These are phyloP conservation scores for Solanum tarapatanum DNA, from an alignment of 257 asterid genomes.

Conservation along the genomic window DNA sequence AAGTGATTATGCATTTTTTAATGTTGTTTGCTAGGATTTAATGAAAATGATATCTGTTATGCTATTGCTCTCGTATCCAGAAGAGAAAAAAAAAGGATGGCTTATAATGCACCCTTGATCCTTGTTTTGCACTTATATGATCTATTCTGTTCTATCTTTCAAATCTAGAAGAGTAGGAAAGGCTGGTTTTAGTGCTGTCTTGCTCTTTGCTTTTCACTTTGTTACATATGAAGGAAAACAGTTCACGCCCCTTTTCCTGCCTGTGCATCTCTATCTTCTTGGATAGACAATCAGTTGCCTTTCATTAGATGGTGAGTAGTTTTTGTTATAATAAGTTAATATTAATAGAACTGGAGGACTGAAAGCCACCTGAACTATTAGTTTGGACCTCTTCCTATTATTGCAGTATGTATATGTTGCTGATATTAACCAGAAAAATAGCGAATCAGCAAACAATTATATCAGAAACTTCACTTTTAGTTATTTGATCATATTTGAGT, in stretches of 20 bases:
- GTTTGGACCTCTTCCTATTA: neutral
- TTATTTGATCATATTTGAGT: neutral
- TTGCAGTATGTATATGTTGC: neutral
- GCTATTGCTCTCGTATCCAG: neutral
- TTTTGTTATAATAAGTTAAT: neutral
- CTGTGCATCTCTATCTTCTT: neutral
- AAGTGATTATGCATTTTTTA: neutral
- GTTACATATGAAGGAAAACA: neutral
- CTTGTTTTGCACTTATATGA: neutral
- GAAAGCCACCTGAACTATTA: neutral
- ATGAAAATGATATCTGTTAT: neutral
- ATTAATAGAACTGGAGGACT: neutral
- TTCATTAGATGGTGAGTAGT: neutral
- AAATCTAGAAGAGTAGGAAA: neutral
- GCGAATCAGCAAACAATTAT: neutral
- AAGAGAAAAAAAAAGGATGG: neutral
- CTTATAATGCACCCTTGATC: neutral
- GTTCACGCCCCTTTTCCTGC: neutral
- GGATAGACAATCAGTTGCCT: neutral
- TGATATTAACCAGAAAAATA: neutral
- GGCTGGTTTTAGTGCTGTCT: neutral
- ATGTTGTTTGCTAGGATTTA: neutral
- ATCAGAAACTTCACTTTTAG: neutral
- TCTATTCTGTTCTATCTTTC: neutral
- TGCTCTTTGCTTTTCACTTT: neutral